Conservation (phyloP, 2,329 filamentous ascomycete species). For the Pseudopyrenochaeta lycopersici region DNA sequence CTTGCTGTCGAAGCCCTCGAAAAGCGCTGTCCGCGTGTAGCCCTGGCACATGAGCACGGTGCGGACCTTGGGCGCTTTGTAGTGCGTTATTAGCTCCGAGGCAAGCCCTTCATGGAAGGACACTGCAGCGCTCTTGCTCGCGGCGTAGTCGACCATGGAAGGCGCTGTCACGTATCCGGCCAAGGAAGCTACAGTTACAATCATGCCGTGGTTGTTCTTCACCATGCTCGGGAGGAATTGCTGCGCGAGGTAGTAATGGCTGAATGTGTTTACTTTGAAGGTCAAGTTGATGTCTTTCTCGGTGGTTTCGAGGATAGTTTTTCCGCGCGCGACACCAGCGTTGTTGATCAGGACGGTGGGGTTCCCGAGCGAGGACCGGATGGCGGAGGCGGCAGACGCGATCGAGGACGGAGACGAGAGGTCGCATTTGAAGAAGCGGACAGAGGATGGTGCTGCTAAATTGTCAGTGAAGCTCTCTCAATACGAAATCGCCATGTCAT, state of each 20-base stretch:
- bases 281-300: slow-evolving; percentile 70
- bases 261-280: slow-evolving; percentile 75
- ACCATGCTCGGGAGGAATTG: slow-evolving; percentile 75
- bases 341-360: slow-evolving; percentile 79
- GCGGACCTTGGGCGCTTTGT: slow-evolving; percentile 70
- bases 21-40: slow-evolving; percentile 69
- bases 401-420: slow-evolving; percentile 68
- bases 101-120: slow-evolving; percentile 72
- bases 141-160: slow-evolving; percentile 72
- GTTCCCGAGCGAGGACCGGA: slow-evolving; percentile 66
- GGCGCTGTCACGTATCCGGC: slow-evolving; percentile 69
- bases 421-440: slow-evolving; percentile 76
- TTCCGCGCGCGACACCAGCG: slow-evolving; percentile 70
- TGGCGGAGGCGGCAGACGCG: slow-evolving; percentile 59
- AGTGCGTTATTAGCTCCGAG: slow-evolving; percentile 57
- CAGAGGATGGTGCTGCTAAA: slow-evolving; percentile 56
- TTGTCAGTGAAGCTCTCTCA: slow-evolving; percentile 7
- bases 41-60: slow-evolving; percentile 73
- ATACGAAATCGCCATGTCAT: neutral
- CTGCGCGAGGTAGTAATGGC: slow-evolving; percentile 72
- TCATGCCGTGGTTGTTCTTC: slow-evolving; percentile 71
- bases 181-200: slow-evolving; percentile 74
- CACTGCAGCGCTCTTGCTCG: slow-evolving; percentile 72
- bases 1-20: slow-evolving; percentile 64
- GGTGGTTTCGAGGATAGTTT: slow-evolving; percentile 66